A percentile compares a stretch with the other conserved stretches of the same genome.
Conservation (phyloP, 2,329 filamentous ascomycete genomes). For the Ophiostoma sp. region DNA sequence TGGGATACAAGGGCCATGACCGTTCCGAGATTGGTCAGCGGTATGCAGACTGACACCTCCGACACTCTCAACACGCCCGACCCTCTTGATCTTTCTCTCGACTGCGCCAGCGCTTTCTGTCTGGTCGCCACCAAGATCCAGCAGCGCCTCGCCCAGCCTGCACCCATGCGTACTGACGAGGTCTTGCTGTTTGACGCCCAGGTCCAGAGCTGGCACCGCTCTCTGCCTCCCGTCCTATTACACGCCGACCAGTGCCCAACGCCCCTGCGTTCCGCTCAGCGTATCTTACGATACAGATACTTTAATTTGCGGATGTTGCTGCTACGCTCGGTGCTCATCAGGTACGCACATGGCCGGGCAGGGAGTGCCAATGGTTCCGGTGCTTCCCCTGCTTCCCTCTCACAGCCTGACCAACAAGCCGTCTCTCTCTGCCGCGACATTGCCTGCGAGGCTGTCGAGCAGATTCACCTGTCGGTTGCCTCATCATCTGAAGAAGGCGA, state of each 20-base stretch:
- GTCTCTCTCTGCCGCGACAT: constrained; percentile 1
- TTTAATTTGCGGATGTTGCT: not conserved
- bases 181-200: not conserved
- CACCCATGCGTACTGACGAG: not conserved
- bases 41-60: no score
- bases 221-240: not conserved
- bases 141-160: not conserved
- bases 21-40: not conserved
- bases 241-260: not conserved
- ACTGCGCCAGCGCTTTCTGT: not conserved
- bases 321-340: not conserved
- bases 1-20: not conserved
- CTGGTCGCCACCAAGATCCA: constrained; percentile 3
- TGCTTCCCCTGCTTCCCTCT: not conserved
- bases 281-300: not conserved
- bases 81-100: not conserved
- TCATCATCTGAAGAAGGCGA: not conserved
- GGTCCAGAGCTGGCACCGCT: constrained; percentile 1
- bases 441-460: not conserved
- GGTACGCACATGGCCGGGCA: not conserved
- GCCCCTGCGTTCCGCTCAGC: not conserved
- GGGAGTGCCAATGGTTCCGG: not conserved
- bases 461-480: not conserved
- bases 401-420: not conserved
- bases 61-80: no score